Conservation (phyloP, 805 yeast genomes). For the Yarrowia keelungensis region DNA sequence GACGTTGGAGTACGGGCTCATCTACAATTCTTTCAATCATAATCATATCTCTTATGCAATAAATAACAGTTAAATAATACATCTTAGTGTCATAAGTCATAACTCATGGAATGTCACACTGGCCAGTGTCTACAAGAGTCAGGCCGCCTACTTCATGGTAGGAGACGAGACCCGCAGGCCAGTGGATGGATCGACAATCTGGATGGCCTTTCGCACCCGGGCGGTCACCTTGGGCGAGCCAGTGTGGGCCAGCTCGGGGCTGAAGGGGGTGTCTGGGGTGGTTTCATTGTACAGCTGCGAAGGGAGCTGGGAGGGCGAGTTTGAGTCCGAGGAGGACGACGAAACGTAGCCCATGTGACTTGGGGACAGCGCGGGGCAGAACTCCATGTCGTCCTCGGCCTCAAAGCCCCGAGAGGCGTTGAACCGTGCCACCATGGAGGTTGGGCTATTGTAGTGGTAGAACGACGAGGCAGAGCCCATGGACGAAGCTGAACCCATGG, state of each 20-base stretch:
- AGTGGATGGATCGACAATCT: slow-evolving; percentile 64
- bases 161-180: slow-evolving; percentile 47
- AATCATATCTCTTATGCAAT: slow-evolving; percentile 38
- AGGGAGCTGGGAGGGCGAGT: slow-evolving; percentile 33
- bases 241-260: slow-evolving; percentile 23
- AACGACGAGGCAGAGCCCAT: slow-evolving; percentile 35
- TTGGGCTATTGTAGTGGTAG: slow-evolving; percentile 19
- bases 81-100: slow-evolving; percentile 34
- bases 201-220: slow-evolving; percentile 51
- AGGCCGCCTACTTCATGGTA: slow-evolving; percentile 20
- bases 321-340: slow-evolving; percentile 26
- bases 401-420: slow-evolving; percentile 74
- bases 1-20: neutral
- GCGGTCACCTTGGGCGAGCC: slow-evolving; percentile 38
- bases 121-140: neutral
- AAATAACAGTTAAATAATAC: slow-evolving; percentile 37
- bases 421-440: slow-evolving; percentile 49
- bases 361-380: slow-evolving; percentile 58
- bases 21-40: neutral
- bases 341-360: slow-evolving; percentile 32
- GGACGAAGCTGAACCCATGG: slow-evolving; percentile 36
- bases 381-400: slow-evolving; percentile 72
- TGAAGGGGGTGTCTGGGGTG: slow-evolving; percentile 28
- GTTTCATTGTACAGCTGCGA: slow-evolving; percentile 28
- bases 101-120: slow-evolving; percentile 34